Conservation (phyloP, 805 yeast genomes). For the Blastobotrys terrestris region DNA sequence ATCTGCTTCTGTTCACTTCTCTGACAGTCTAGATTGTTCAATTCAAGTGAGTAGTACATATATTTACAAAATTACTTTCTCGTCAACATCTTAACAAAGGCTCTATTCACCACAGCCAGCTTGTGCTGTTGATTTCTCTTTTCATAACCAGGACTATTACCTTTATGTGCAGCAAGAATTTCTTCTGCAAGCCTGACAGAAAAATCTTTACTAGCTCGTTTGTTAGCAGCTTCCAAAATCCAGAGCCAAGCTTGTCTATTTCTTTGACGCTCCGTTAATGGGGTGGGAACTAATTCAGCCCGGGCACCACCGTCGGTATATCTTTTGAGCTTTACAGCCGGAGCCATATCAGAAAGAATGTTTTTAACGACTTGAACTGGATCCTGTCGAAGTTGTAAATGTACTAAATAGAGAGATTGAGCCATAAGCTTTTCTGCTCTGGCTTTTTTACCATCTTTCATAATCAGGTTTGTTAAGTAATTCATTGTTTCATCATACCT, state of each 20-base stretch:
- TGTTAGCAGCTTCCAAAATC: constrained; percentile 80
- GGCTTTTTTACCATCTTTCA: constrained; percentile 88
- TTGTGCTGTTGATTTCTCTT: constrained; percentile 79
- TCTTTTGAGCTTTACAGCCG: constrained; percentile 71
- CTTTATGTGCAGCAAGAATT: constrained; percentile 66
- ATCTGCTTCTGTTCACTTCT: no score
- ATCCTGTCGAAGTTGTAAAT: constrained; percentile 64
- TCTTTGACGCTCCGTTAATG: constrained; percentile 77
- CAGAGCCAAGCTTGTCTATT: constrained; percentile 81
- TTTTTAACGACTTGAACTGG: constrained; percentile 73
- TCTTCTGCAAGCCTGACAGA: constrained; percentile 91
- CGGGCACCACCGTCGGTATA: constrained; percentile 84
- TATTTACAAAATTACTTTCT: constrained; percentile 4
- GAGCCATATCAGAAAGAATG: constrained; percentile 76
- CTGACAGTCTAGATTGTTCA: no score
- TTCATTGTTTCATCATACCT: constrained; percentile 64
- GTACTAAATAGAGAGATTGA: constrained; percentile 74
- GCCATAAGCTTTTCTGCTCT: constrained; percentile 67
- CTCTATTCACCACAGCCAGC: constrained; percentile 81
- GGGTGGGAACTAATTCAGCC: constrained; percentile 71
- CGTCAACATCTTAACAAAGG: constrained; percentile 46
- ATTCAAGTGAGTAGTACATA: not conserved
- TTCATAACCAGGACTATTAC: constrained; percentile 77
- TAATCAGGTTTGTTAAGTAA: constrained; percentile 76
- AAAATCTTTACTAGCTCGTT: constrained; percentile 72